Evolutionary conservation across 257 asterid genomes (phyloP).

Genomic region (Nicotiana knightiana): DNA sequence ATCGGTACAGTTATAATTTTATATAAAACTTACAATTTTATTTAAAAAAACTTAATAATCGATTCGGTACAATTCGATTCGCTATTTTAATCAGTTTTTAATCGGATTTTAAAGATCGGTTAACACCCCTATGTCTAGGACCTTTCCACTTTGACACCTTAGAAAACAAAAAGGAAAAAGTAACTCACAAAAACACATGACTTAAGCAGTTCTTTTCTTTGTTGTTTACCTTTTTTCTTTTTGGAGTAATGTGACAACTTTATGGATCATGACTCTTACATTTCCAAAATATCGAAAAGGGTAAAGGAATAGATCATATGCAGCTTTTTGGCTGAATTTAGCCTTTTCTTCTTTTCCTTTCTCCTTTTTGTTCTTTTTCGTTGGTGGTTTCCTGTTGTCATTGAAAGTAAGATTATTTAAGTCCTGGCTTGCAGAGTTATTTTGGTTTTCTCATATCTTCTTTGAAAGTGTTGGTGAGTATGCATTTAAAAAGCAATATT

Average conservation of each 20-base stretch:
- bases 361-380: neutral
- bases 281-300: neutral
- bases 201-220: neutral
- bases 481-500: too few relatives aligned
- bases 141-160: neutral
- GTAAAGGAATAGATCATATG: neutral
- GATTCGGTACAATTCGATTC: too few relatives aligned
- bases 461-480: neutral
- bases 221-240: neutral
- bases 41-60: too few relatives aligned
- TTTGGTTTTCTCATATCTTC: neutral
- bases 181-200: constrained; percentile 7
- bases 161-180: neutral
- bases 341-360: neutral
- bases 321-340: neutral
- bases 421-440: neutral
- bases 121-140: neutral
- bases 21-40: too few relatives aligned
- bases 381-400: neutral
- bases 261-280: neutral
- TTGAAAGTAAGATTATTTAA: neutral
- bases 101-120: too few relatives aligned
- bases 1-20: too few relatives aligned
- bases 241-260: neutral
- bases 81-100: too few relatives aligned